phyloP scores from a whole-genome alignment of 2,329 filamentous ascomycete species.

The Chrysosporium keratinophilum region DNA sequence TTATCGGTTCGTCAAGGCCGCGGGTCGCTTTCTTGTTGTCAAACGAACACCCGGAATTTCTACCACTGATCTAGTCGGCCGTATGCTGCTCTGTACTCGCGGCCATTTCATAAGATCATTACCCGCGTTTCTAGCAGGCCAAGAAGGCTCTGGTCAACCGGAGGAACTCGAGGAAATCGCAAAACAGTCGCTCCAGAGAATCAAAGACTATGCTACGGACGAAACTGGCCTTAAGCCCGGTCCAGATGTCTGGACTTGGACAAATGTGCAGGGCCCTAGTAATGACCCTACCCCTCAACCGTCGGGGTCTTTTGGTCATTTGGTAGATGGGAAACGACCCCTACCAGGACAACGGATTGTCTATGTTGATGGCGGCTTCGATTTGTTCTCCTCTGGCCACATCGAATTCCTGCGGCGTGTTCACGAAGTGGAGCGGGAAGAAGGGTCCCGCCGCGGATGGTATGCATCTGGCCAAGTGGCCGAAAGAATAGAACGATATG shows the following conservation, averaged over 20 bases:
- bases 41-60: slow-evolving; percentile 94
- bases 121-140: slow-evolving; percentile 54
- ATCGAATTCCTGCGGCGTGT: slow-evolving; percentile 87
- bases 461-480: slow-evolving; percentile 54
- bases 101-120: slow-evolving; percentile 85
- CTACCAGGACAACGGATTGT: slow-evolving; percentile 72
- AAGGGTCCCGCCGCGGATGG: slow-evolving; percentile 62
- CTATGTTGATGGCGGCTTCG: slow-evolving; percentile 94
- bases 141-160: slow-evolving; percentile 59
- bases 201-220: slow-evolving; percentile 79
- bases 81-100: slow-evolving; percentile 93
- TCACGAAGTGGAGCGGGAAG: slow-evolving; percentile 58
- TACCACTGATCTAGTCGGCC: slow-evolving; percentile 93
- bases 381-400: slow-evolving; percentile 91
- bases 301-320: slow-evolving; percentile 52
- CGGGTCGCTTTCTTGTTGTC: slow-evolving; percentile 88
- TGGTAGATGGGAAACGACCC: slow-evolving; percentile 62
- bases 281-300: slow-evolving; percentile 42
- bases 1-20: slow-evolving; percentile 94
- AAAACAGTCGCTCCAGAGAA: slow-evolving; percentile 61
- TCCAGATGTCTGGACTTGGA: slow-evolving; percentile 77
- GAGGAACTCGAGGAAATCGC: slow-evolving; percentile 57
- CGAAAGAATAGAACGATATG: slow-evolving; percentile 52
- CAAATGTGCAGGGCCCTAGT: slow-evolving; percentile 34
- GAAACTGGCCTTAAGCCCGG: slow-evolving; percentile 68